Evolutionary conservation across 257 asterid species (phyloP), one percentile per base, ranked within the genome.

Genomic region (Solanum clarkiae): DNA sequence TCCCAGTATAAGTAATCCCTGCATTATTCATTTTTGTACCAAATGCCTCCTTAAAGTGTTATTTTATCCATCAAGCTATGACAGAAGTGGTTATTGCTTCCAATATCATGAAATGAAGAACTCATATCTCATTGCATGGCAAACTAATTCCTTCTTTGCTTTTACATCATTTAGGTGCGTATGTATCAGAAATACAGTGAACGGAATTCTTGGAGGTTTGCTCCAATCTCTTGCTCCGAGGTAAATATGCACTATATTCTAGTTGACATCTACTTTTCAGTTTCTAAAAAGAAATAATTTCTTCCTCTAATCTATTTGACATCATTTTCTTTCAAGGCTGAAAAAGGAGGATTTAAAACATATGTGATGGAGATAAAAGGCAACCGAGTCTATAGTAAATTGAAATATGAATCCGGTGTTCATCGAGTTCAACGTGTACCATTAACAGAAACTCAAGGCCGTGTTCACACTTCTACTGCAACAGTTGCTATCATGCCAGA

Each of bases 391-490:
- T 95, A 97, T 84, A 97, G 98, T 93, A 97, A 97, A 91, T 93
- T 97, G 90, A 97, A 97, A 92, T 97, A 92, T 36, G 98, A 97
- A 86, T 97, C 99, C 18, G 99, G 99, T 77, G 99, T 97, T 77
- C 99, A 97, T 88, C 97, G 99, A 84, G 99, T 97, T 91, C 99
- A 97, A 77, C 99, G 99, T 84, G 99, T 95, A 82, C 99, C 99
- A 56, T 95, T 90, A 89, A 97, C 99, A 82, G 99, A 97, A 91
- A 87, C 98, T 84, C 99, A 97, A 92, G 98, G 99, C 59, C 98
- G 98, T 88, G 94, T 97, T 80, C 99, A 97, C 90, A 97, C 98
- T 85, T 97, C 98, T 32, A 97, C 99, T 36, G 98, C 98, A 59
- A 95, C 99, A 70, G 96, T 97, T 87, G 99, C 99, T 86, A 95